Percentiles rank a stretch among this genome's conserved stretches.
phyloP scores from a whole-genome alignment of 495 filamentous ascomycete species.

The Tuber umbilicatum region DNA sequence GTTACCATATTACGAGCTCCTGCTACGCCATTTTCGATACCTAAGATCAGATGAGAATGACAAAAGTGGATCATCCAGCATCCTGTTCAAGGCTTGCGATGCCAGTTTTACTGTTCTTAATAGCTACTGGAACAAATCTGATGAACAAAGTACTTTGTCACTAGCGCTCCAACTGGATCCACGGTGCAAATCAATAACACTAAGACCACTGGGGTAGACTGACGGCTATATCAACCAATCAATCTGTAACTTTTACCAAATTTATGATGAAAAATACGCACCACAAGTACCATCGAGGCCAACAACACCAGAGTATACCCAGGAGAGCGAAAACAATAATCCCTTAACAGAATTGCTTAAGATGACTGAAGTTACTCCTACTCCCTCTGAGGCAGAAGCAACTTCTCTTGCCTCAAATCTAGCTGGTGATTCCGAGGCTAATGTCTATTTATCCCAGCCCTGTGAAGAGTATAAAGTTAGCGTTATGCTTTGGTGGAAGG shows the following conservation, averaged over 20 bases:
- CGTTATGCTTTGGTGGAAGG: constrained; percentile 8
- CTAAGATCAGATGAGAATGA: neutral
- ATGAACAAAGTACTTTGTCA: neutral
- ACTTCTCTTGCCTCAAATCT: too few relatives aligned
- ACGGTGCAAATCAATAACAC: neutral
- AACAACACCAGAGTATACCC: neutral
- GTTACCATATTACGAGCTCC: constrained; percentile 4
- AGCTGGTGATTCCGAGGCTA: neutral
- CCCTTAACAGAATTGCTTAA: too few relatives aligned
- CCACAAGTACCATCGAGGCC: neutral
- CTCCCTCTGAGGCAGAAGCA: too few relatives aligned
- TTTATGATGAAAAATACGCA: constrained; percentile 2
- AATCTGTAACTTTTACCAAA: neutral
- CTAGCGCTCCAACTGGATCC: constrained; percentile 1
- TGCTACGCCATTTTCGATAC: neutral
- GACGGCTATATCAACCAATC: neutral
- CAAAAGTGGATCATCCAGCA: too few relatives aligned
- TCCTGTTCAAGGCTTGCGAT: neutral
- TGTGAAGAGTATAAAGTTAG: neutral
- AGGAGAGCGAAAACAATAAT: too few relatives aligned
- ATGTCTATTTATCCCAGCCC: neutral
- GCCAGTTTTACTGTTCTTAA: neutral
- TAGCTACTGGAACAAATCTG: constrained; percentile 6
- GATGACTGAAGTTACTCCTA: too few relatives aligned
- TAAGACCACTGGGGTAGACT: neutral